These are phyloP conservation scores for Omphalotus olearius DNA, from an alignment of 1,284 basidiomycete genomes.

Conservation along the genomic window DNA sequence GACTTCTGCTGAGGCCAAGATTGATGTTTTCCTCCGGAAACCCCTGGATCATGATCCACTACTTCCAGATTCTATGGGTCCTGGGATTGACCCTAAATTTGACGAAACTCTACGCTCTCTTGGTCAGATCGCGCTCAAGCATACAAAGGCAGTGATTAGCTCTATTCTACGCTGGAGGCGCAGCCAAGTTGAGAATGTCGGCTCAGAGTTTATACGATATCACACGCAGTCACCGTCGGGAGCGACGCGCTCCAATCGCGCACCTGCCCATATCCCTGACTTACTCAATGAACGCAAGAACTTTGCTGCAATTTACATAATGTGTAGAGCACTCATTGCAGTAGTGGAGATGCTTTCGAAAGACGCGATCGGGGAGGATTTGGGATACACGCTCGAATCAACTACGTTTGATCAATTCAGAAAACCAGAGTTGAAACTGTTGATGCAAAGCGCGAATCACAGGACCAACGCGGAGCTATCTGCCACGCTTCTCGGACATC, in stretches of 20 bases:
- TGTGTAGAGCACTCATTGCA: constrained; percentile 80
- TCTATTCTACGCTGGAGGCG: constrained; percentile 87
- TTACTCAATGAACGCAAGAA: constrained; percentile 75
- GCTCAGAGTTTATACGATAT: constrained; percentile 45
- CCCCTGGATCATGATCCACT: constrained; percentile 65
- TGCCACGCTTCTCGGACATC: constrained; percentile 76
- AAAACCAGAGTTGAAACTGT: constrained; percentile 65
- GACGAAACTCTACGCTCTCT: constrained; percentile 81
- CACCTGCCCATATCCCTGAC: constrained; percentile 48
- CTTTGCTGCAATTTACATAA: constrained; percentile 81
- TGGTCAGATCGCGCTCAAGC: constrained; percentile 82
- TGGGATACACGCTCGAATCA: constrained; percentile 79
- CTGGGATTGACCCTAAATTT: constrained; percentile 70
- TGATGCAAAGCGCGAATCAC: constrained; percentile 68
- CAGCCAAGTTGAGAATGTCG: constrained; percentile 66
- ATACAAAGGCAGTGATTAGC: constrained; percentile 82
- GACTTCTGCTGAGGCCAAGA: constrained; percentile 71
- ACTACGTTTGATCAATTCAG: constrained; percentile 85
- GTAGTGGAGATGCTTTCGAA: constrained; percentile 71
- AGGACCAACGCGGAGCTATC: constrained; percentile 78
- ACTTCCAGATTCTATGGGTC: constrained; percentile 64
- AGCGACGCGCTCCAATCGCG: constrained; percentile 33
- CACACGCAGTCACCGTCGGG: constrained; percentile 42
- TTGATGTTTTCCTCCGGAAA: constrained; percentile 67
- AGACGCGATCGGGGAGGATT: constrained; percentile 71